phyloP scores from a whole-genome alignment of 495 filamentous ascomycete genomes.

The Thozetella sp. region DNA sequence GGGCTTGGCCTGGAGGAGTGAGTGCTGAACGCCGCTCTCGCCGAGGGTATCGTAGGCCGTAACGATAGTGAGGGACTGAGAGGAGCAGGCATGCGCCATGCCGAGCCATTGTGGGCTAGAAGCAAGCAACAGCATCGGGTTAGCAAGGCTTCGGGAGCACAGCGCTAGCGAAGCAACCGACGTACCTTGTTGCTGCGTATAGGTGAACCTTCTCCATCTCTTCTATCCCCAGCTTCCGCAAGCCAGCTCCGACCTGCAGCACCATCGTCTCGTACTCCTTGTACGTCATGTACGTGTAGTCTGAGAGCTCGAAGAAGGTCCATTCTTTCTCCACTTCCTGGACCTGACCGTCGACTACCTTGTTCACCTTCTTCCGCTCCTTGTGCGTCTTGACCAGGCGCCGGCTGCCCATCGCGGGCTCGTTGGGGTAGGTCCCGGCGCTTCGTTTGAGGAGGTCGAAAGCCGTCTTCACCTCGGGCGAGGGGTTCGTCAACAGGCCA shows the following conservation, averaged over 20 bases:
- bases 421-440: slow-evolving; percentile 53
- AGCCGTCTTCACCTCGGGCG: slow-evolving; percentile 54
- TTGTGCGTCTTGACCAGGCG: slow-evolving; percentile 59
- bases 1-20: slow-evolving; percentile 59
- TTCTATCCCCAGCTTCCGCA: slow-evolving; percentile 57
- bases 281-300: slow-evolving; percentile 62
- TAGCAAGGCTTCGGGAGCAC: slow-evolving; percentile 2
- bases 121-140: slow-evolving; percentile 4
- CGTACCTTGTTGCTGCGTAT: slow-evolving; percentile 60
- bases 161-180: neutral
- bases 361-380: slow-evolving; percentile 68
- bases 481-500: slow-evolving; percentile 49
- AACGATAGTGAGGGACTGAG: slow-evolving; percentile 94
- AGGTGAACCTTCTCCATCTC: slow-evolving; percentile 55
- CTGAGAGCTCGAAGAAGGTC: slow-evolving; percentile 66
- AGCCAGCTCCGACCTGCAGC: slow-evolving; percentile 55
- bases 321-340: slow-evolving; percentile 66
- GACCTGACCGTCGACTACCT: slow-evolving; percentile 64
- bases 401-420: slow-evolving; percentile 59
- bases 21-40: slow-evolving; percentile 61
- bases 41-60: slow-evolving; percentile 86
- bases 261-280: slow-evolving; percentile 58
- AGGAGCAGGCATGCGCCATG: slow-evolving; percentile 67
- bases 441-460: slow-evolving; percentile 60
- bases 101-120: slow-evolving; percentile 48